phyloP scores from a whole-genome alignment of 1,284 basidiomycete genomes.

The Melampsora abietis-canadensis region DNA sequence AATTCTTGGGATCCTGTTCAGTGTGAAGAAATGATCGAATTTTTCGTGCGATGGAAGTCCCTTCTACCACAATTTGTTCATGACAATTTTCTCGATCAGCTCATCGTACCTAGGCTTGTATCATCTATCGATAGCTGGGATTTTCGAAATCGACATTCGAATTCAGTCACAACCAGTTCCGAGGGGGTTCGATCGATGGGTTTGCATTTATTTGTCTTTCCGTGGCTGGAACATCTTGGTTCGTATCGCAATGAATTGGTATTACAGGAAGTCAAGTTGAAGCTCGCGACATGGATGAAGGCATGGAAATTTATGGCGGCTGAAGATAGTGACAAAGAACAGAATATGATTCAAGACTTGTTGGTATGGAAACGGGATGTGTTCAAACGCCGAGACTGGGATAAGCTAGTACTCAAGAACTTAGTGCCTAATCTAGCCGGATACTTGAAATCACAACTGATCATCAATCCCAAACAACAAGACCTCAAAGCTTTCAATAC shows the following conservation, averaged over 20 bases:
- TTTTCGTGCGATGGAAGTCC: conserved; percentile 83
- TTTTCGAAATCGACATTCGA: conserved; percentile 51
- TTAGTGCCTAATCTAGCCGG: conserved; percentile 83
- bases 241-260: conserved; percentile 70
- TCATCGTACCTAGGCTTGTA: conserved; percentile 85
- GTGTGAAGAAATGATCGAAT: conserved; percentile 69
- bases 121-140: conserved; percentile 75
- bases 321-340: conserved; percentile 56
- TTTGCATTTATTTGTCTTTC: conserved; percentile 80
- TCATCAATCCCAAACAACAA: conserved; percentile 81
- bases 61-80: conserved; percentile 84
- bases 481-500: conserved; percentile 60
- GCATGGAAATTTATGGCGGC: conserved; percentile 60
- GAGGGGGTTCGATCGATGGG: conserved; percentile 58
- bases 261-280: conserved; percentile 76
- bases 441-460: conserved; percentile 74
- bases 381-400: conserved; percentile 78
- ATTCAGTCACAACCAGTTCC: conserved; percentile 57
- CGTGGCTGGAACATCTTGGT: conserved; percentile 87
- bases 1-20: conserved; percentile 77
- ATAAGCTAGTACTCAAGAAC: conserved; percentile 80
- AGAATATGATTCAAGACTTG: conserved; percentile 72
- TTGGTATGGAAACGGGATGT: conserved; percentile 78
- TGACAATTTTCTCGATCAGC: conserved; percentile 93
- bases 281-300: conserved; percentile 73